Percentiles rank a stretch among this genome's conserved stretches.
phyloP scores from a whole-genome alignment of 1,284 basidiomycete species.

The Coniferiporia weirii region DNA sequence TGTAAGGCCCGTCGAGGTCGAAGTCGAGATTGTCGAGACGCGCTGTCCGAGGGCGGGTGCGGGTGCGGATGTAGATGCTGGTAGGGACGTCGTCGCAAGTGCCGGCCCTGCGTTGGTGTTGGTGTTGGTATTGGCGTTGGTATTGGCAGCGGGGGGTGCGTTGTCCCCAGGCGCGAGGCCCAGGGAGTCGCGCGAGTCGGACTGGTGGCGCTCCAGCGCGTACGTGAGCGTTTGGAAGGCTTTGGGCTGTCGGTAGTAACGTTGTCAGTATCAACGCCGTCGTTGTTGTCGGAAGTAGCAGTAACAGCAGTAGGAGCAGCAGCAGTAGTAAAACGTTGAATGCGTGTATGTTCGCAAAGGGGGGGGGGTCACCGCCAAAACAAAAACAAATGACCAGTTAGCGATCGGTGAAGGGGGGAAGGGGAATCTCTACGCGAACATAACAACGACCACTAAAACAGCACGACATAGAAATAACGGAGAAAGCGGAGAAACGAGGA shows the following conservation, averaged over 20 bases:
- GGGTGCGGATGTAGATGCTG: no score
- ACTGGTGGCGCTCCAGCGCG: conserved; percentile 37
- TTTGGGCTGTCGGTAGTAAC: conserved; percentile 33
- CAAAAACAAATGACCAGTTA: neutral
- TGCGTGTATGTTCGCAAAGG: neutral
- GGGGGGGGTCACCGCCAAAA: neutral
- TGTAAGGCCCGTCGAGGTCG: no score
- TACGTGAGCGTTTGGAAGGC: conserved; percentile 45
- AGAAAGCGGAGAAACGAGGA: conserved; percentile 1
- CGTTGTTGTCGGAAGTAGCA: neutral
- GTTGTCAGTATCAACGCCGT: no score
- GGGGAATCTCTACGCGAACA: neutral
- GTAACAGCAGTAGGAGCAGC: neutral
- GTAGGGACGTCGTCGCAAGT: no score
- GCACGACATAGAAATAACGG: neutral
- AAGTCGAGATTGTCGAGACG: no score
- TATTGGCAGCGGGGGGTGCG: neutral
- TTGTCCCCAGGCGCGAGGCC: conserved; percentile 1
- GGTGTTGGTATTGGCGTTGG: neutral
- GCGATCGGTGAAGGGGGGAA: neutral
- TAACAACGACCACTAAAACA: neutral
- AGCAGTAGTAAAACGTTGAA: neutral
- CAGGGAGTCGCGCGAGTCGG: conserved; percentile 22
- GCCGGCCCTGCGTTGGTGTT: no score
- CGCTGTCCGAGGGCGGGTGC: no score